Percentiles rank a stretch among this genome's conserved stretches.
These are phyloP conservation scores for Primulina eburnea DNA, from an alignment of 257 asterid species.

Conservation along the genomic window DNA sequence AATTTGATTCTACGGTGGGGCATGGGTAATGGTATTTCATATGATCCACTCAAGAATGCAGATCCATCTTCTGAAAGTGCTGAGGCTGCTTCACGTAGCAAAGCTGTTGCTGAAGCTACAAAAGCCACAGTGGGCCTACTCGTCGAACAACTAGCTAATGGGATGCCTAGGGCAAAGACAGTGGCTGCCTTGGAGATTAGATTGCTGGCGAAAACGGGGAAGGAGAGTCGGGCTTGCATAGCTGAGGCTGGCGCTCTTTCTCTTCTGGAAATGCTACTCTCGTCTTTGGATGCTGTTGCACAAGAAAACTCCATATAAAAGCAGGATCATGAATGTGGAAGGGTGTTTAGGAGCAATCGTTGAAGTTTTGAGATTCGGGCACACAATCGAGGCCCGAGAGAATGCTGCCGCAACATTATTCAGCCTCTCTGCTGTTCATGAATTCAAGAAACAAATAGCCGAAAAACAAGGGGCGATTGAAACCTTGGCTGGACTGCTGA, in stretches of 20 bases:
- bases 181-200: conserved; percentile 81
- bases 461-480: conserved; percentile 69
- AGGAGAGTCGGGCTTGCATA: conserved; percentile 69
- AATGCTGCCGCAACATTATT: conserved; percentile 92
- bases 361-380: conserved; percentile 61
- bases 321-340: conserved; percentile 66
- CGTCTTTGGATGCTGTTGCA: conserved; percentile 53
- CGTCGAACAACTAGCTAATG: conserved; percentile 58
- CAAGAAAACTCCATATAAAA: conserved; percentile 83
- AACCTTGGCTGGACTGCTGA: conserved; percentile 59
- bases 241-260: conserved; percentile 88
- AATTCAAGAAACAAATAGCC: conserved; percentile 68
- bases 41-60: conserved; percentile 49
- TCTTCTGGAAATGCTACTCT: conserved; percentile 53
- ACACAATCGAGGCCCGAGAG: conserved; percentile 78
- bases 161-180: conserved; percentile 56
- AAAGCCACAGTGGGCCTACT: conserved; percentile 63
- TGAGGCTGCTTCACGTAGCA: conserved; percentile 44
- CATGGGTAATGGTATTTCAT: conserved; percentile 58
- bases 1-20: conserved; percentile 80
- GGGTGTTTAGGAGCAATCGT: conserved; percentile 74
- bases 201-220: conserved; percentile 70
- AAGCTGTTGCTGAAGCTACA: conserved; percentile 69
- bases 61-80: conserved; percentile 40
- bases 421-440: conserved; percentile 90